Evolutionary conservation across 805 yeast species (phyloP).

Genomic region (Saccharomyces jurei): DNA sequence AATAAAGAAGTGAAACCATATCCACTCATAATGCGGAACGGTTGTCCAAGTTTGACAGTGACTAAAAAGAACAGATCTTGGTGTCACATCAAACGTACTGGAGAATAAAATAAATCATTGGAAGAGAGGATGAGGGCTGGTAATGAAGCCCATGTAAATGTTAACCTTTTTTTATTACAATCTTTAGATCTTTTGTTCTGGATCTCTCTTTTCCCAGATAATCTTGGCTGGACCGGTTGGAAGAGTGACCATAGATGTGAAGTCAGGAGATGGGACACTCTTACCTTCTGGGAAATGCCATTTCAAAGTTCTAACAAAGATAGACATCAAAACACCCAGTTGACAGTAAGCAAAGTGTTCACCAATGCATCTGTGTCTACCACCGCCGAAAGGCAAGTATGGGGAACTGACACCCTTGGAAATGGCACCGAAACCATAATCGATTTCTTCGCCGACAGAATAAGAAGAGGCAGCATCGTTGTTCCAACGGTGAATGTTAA

Average conservation of each 20-base stretch:
- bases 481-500: conserved; percentile 88
- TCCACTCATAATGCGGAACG: background rate
- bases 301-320: conserved; percentile 64
- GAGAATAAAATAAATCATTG: background rate
- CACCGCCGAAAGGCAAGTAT: conserved; percentile 97
- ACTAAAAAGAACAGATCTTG: background rate
- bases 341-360: conserved; percentile 96
- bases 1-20: background rate
- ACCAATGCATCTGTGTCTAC: conserved; percentile 98
- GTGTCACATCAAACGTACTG: background rate
- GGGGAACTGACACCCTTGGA: conserved; percentile 95
- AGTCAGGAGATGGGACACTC: conserved; percentile 61
- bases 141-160: background rate
- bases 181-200: conserved; percentile 14
- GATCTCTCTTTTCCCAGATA: conserved; percentile 59
- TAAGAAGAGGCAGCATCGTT: conserved; percentile 31
- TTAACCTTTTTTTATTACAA: background rate
- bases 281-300: conserved; percentile 61
- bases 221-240: conserved; percentile 73
- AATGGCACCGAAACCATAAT: conserved; percentile 94
- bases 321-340: conserved; percentile 73
- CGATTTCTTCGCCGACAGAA: conserved; percentile 41
- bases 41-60: background rate
- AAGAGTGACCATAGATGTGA: conserved; percentile 85
- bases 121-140: background rate